Evolutionary conservation across 2,329 filamentous ascomycete species (phyloP).

Genomic region (Trichoderma sp.): DNA sequence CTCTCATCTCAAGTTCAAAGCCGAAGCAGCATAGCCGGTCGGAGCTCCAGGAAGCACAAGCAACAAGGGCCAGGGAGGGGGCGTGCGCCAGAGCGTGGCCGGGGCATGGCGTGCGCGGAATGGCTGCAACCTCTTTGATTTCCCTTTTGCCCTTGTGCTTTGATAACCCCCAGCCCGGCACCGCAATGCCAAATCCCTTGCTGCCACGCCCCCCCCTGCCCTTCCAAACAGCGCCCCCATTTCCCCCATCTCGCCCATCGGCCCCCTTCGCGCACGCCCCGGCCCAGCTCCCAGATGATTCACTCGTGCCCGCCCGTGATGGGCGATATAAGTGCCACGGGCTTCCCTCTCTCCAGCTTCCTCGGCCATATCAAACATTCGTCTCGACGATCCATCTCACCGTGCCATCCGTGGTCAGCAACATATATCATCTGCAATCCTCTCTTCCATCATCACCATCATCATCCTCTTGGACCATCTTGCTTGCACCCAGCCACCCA

Average conservation of each 20-base stretch:
- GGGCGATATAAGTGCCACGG: slow-evolving; percentile 32
- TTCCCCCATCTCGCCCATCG: slow-evolving; percentile 24
- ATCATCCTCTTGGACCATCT: not conserved
- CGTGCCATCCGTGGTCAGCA: not conserved
- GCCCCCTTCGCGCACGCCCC: slow-evolving; percentile 22
- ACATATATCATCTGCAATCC: not conserved
- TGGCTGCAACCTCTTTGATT: slow-evolving; percentile 26
- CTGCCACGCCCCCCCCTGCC: slow-evolving; percentile 15
- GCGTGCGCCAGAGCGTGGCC: not conserved
- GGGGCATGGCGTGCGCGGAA: slow-evolving; percentile 7
- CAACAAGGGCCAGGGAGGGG: not conserved
- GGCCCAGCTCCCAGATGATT: slow-evolving; percentile 24
- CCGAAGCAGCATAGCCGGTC: not conserved
- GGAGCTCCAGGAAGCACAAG: not conserved
- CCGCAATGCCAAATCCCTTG: slow-evolving; percentile 18
- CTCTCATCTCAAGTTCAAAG: not conserved
- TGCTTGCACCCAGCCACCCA: slow-evolving; percentile 5
- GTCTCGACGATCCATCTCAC: not conserved
- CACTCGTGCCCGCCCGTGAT: slow-evolving; percentile 34
- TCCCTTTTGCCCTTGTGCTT: slow-evolving; percentile 6
- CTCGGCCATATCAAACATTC: slow-evolving; percentile 22
- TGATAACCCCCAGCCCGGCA: slow-evolving; percentile 26
- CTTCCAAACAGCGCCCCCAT: slow-evolving; percentile 6
- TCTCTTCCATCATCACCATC: slow-evolving; percentile 9
- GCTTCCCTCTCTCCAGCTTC: slow-evolving; percentile 24